Base-by-base conservation (phyloP, 2,329 filamentous ascomycete species). In the Claviceps digitariae region DNA sequence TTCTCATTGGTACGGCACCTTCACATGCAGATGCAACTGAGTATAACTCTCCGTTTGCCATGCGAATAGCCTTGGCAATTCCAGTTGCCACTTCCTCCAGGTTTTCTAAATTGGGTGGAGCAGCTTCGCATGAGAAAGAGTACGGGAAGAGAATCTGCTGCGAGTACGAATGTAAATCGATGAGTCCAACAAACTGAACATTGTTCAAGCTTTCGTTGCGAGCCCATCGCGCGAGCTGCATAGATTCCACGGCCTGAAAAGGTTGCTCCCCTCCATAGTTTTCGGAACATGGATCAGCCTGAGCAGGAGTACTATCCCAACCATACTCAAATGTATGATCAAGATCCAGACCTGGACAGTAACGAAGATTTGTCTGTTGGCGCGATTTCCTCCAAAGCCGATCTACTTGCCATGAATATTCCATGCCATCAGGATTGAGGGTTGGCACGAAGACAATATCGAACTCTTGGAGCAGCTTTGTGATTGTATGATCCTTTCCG, bases 121-220 rank as follows among this genome's bases (percentile, higher is more conserved):
- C 74, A 5, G 79, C 75, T 6, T 74, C 72, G 73, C 93, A 98
- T 13, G 87, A 87, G 69, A 88, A 95, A 5, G 87, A 84, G 66
- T 90, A 97, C 0, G 93, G 93, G 65, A 93, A 96, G 9, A 97
- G 76, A 23, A 98, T 84, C 68, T 96, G 87, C 69, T 98, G 90
- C 0, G 89, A 94, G 67, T 97, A 98, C 1, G 88, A 91, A 69
- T 98, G 93, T 27, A 97, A 75, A 66, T 98, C 93, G 46, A 97
- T 66, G 58, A 94, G 84, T 3, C 85, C 89, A n/a, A 90, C 79
- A 59, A 97, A 89, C 17, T 84, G 76, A 51, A 84, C 82, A 53
- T 85, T 83, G 64, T 84, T 80, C 59, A 81, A 74, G 8, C 84
- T 89, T 66, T 95, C 78, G 63, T 89, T 91, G 61, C 75, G 80